Conservation (phyloP, 169 alveolate species). For the Theileria luwenshuni region DNA sequence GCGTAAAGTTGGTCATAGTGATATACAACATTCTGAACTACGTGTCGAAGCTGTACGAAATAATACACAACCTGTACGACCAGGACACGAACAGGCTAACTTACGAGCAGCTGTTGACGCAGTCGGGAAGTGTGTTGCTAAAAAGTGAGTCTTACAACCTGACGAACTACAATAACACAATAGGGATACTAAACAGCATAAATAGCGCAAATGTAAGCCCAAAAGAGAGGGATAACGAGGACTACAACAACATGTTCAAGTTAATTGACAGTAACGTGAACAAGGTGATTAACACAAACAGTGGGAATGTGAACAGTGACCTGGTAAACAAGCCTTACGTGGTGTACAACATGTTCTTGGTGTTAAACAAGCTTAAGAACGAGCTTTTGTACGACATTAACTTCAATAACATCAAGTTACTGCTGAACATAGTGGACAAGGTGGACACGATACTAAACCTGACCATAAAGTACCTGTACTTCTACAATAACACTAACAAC, state of each 20-base stretch:
- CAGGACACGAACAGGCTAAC: constrained; percentile 50
- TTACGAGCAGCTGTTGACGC: constrained; percentile 49
- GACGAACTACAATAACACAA: constrained; percentile 40
- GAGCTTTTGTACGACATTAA: constrained; percentile 61
- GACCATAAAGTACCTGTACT: background rate
- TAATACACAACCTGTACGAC: constrained; percentile 24
- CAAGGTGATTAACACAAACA: too few relatives aligned
- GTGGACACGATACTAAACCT: background rate
- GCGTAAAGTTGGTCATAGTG: constrained; percentile 20
- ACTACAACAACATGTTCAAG: constrained; percentile 32
- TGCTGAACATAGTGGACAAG: constrained; percentile 1
- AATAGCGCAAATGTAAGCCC: too few relatives aligned
- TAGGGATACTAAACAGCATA: constrained; percentile 4
- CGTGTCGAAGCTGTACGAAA: constrained; percentile 30
- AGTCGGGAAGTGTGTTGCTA: constrained; percentile 49
- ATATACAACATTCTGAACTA: constrained; percentile 48
- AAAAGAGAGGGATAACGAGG: too few relatives aligned
- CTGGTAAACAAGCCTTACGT: constrained; percentile 43
- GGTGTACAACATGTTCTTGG: constrained; percentile 22
- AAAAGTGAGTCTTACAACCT: constrained; percentile 39
- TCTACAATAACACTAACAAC: background rate
- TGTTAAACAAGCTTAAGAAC: constrained; percentile 36
- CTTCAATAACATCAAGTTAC: constrained; percentile 10
- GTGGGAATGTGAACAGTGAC: too few relatives aligned
- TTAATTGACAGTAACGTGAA: too few relatives aligned